Evolutionary conservation across 2,329 filamentous ascomycete genomes (phyloP).

Genomic region (Penicillium brasilianum): DNA sequence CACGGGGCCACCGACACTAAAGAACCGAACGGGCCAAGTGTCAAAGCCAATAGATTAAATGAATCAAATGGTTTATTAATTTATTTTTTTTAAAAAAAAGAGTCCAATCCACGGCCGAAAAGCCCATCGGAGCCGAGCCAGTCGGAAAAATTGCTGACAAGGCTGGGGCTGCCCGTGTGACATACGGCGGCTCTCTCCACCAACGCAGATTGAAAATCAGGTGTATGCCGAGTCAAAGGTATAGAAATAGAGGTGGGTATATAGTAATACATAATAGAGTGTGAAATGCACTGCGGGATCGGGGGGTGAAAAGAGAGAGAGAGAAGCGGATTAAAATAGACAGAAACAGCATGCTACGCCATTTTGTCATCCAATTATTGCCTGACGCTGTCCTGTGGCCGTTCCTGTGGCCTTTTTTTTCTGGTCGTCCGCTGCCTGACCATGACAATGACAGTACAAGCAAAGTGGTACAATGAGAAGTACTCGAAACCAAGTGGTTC

Average conservation of each 20-base stretch:
- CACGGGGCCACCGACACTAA: not conserved
- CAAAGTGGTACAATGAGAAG: no score
- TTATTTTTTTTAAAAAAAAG: not conserved
- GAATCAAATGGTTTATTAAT: not conserved
- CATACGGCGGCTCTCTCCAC: slow-evolving; percentile 12
- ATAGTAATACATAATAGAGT: not conserved
- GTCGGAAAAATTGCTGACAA: slow-evolving; percentile 20
- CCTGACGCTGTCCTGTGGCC: not conserved
- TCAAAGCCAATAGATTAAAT: not conserved
- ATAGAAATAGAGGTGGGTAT: not conserved
- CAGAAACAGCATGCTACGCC: not conserved
- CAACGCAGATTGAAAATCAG: not conserved
- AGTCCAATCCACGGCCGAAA: not conserved
- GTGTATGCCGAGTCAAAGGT: not conserved
- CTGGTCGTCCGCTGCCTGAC: not conserved
- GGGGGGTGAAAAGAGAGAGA: no score
- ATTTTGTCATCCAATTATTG: not conserved
- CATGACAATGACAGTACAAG: not conserved
- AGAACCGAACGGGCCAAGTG: not conserved
- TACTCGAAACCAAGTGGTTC: not conserved
- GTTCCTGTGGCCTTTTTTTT: not conserved
- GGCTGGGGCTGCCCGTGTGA: slow-evolving; percentile 7
- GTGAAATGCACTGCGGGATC: not conserved
- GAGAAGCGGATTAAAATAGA: not conserved
- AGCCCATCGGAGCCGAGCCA: slow-evolving; percentile 1